Evolutionary conservation across 768 basidiomycete genomes (phyloP).

Genomic region (Xanthoconium stramineum): DNA sequence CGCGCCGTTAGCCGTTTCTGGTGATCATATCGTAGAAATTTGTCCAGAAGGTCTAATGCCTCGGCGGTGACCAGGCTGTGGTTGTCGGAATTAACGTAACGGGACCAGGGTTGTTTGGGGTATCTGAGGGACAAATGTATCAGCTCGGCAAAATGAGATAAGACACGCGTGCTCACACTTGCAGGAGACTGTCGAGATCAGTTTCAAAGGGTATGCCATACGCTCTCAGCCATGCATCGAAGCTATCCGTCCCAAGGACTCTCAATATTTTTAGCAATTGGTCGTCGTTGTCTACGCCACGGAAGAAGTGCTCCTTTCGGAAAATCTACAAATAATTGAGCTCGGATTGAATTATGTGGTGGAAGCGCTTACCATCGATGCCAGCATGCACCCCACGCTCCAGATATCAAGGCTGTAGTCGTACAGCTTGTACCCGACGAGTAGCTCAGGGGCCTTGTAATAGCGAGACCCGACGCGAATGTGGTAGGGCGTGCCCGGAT

Average conservation of each 20-base stretch:
- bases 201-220: slow-evolving; percentile 68
- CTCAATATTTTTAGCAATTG: slow-evolving; percentile 69
- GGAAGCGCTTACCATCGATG: slow-evolving; percentile 56
- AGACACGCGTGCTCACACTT: slow-evolving; percentile 34
- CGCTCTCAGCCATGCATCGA: slow-evolving; percentile 55
- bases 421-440: slow-evolving; percentile 70
- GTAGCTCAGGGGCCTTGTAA: slow-evolving; percentile 71
- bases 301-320: slow-evolving; percentile 73
- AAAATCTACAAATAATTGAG: slow-evolving; percentile 49
- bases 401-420: slow-evolving; percentile 73
- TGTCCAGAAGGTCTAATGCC: slow-evolving; percentile 64
- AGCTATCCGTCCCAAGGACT: slow-evolving; percentile 63
- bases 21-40: slow-evolving; percentile 66
- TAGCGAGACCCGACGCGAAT: slow-evolving; percentile 70
- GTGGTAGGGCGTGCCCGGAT: slow-evolving; percentile 66
- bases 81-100: slow-evolving; percentile 58
- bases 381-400: slow-evolving; percentile 74
- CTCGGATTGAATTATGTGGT: neutral
- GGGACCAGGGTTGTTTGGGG: slow-evolving; percentile 61
- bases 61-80: slow-evolving; percentile 57
- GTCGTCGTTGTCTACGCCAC: slow-evolving; percentile 70
- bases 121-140: slow-evolving; percentile 37
- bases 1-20: slow-evolving; percentile 63
- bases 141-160: neutral
- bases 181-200: slow-evolving; percentile 54